Evolutionary conservation across 2,329 filamentous ascomycete genomes (phyloP), one percentile per base, ranked within the genome.

Genomic region (Malbranchea cinnamomea): DNA sequence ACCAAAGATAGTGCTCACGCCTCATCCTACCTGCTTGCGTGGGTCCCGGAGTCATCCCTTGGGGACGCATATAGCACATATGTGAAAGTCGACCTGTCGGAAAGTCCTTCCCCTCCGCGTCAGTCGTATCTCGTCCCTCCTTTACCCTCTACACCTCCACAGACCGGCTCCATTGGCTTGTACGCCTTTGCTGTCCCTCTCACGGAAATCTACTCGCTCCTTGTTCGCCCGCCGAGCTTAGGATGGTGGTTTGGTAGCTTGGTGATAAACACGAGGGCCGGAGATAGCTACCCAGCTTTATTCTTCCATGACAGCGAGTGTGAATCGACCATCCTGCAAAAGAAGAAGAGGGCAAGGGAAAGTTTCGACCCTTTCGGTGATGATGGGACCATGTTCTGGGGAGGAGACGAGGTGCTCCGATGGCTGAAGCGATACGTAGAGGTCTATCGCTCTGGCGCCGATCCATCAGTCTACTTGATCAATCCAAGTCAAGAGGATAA

Each of bases 301-400:
- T 98, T 98, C 59, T 98, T 98, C 58, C 89, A 98, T 52, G 89
- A 98, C 48, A 84, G 75, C 38, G 89, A 98, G 59, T 98, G 89
- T 47, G 80, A 93, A 56, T 91, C 80, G 31, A 98, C 89, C 0
- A 92, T 95, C 13, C 57, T 91, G 33, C 87, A 95, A 55, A 83
- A 91, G 59, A 92, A 89, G 65, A 82, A 77, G 56, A 63, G 81
- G 31, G 73, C 83, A 1, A 71, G 69, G 37, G 83, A 94, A 43
- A 81, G 64, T 24, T 95, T 98, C 45, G 84, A 94, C 44, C 85
- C 85, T 0, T 94, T 94, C 52, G 76, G 78, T 10, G 80, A 83
- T 38, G 68, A 68, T 39, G 87, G 87, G 0, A 43, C 37, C 30
- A 77, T 93, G 65, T 95, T 94, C 49, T 98, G 91, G 89, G 91